Base-by-base conservation (phyloP, 305 asterid species). In the Rubia tinctorum region DNA sequence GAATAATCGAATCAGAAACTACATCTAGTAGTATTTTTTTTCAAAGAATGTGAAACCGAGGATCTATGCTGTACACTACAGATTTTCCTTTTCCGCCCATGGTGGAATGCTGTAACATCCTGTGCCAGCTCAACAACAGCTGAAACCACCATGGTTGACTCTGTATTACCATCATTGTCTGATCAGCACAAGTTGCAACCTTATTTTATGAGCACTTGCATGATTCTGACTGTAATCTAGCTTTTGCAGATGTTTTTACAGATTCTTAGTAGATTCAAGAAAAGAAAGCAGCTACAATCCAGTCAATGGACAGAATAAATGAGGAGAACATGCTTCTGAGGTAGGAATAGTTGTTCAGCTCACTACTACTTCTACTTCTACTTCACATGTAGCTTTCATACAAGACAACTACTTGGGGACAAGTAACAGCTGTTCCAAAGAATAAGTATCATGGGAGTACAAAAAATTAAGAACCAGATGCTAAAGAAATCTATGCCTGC, bases 391-490 rank as follows among this genome's bases (percentile, higher is more conserved):
- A 59, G 49, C 39, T 68, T 59, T 68, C 63, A 27, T 23, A 47
- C 53, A 59, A 20, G 55, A 49, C 70, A 45, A 45, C 44, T 4
- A 59, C 55, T 7, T 0, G 40, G 56, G 44, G 23, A 58, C 74
- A 59, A 47, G 22, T 56, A 56, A 74, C 62, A 58, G 70, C 78
- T 68, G 69, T 63, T 30, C 49, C 42, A 34, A 45, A 58, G 34
- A 58, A 15, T 9, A 6, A 45, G 74, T 53, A 74, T 8, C 72
- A 66, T 66, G 77, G 25, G 39, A 73, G 18, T 7, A 55, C 34
- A 17, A 71, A 56, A 42, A 27, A 53, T 45, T 39, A 14, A n/a
- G 27, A 58, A 58, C 64, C 18, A 65, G 25, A 43, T 66, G 66
- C 47, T 53, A 7, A 20, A 37, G 42, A n/a, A 44, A 44, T 30